Conservation (phyloP, 2,329 filamentous ascomycete genomes). For the Ophiocordyceps camponoti-floridani region DNA sequence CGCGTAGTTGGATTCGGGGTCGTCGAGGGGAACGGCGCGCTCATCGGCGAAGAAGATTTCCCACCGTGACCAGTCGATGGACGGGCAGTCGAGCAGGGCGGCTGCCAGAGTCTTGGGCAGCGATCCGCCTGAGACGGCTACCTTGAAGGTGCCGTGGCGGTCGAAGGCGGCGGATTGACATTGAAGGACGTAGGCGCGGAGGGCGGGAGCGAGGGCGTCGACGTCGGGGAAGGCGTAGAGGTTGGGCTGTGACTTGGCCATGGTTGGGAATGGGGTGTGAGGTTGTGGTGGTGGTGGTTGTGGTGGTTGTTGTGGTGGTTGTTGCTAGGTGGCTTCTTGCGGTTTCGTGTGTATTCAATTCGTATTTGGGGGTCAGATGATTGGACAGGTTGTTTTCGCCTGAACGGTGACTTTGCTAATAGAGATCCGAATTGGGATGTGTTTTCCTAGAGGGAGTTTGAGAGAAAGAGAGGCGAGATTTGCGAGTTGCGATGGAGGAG, state of each 20-base stretch:
- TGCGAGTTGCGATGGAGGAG: too few relatives aligned
- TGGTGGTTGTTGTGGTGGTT: neutral
- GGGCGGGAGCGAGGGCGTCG: slow-evolving; percentile 52
- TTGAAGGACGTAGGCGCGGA: slow-evolving; percentile 69
- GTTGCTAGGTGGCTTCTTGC: neutral
- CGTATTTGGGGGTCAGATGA: too few relatives aligned
- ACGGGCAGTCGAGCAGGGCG: slow-evolving; percentile 55
- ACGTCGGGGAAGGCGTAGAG: slow-evolving; percentile 66
- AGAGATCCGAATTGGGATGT: too few relatives aligned
- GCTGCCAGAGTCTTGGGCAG: slow-evolving; percentile 76
- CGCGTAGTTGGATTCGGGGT: slow-evolving; percentile 86
- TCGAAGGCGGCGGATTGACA: slow-evolving; percentile 63
- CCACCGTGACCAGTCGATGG: slow-evolving; percentile 69
- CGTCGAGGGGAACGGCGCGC: slow-evolving; percentile 78
- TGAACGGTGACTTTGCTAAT: too few relatives aligned
- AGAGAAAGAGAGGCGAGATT: too few relatives aligned
- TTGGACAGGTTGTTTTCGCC: too few relatives aligned
- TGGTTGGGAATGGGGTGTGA: slow-evolving; percentile 7
- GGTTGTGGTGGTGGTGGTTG: neutral
- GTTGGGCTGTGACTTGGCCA: slow-evolving; percentile 41
- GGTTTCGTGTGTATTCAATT: too few relatives aligned
- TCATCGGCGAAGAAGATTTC: slow-evolving; percentile 98
- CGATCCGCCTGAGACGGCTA: slow-evolving; percentile 86
- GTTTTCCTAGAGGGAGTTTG: too few relatives aligned
- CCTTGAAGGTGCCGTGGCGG: slow-evolving; percentile 73